Conservation (phyloP, 1,139 yeast genomes). For the Pneumocystis oryctolagi region DNA sequence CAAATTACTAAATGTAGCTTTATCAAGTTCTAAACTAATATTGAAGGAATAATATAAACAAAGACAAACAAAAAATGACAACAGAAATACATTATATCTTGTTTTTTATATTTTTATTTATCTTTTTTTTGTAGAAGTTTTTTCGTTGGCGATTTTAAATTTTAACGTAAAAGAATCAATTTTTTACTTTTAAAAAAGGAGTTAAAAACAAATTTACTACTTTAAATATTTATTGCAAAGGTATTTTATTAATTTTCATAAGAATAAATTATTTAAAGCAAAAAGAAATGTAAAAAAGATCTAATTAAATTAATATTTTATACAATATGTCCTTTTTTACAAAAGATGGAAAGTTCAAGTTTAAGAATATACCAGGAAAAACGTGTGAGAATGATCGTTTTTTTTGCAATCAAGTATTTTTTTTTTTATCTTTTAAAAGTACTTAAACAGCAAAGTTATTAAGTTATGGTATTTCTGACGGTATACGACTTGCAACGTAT, state of each 20-base stretch:
- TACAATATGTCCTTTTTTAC: background rate
- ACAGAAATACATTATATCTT: too few species aligned
- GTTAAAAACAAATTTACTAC: background rate
- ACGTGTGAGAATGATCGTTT: background rate
- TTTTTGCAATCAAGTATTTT: background rate
- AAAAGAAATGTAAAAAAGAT: background rate
- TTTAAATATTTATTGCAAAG: background rate
- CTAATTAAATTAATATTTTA: background rate
- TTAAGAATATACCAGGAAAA: background rate
- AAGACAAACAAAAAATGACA: too few species aligned
- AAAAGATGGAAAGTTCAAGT: background rate
- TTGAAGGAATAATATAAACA: too few species aligned
- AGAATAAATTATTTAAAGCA: background rate
- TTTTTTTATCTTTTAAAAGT: background rate
- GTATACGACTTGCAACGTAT: slow-evolving; percentile 50
- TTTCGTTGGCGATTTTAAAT: too few species aligned
- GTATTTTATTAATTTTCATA: background rate
- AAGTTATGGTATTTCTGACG: slow-evolving; percentile 44
- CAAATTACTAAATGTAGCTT: too few species aligned
- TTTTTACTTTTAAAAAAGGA: background rate
- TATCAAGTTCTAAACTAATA: too few species aligned
- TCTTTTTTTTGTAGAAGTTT: too few species aligned
- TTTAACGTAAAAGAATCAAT: background rate
- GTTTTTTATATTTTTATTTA: too few species aligned
- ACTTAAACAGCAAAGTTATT: slow-evolving; percentile 23